These are phyloP conservation scores for Casaregolazyma lundiana DNA, from an alignment of 1,139 yeast genomes.

Conservation along the genomic window DNA sequence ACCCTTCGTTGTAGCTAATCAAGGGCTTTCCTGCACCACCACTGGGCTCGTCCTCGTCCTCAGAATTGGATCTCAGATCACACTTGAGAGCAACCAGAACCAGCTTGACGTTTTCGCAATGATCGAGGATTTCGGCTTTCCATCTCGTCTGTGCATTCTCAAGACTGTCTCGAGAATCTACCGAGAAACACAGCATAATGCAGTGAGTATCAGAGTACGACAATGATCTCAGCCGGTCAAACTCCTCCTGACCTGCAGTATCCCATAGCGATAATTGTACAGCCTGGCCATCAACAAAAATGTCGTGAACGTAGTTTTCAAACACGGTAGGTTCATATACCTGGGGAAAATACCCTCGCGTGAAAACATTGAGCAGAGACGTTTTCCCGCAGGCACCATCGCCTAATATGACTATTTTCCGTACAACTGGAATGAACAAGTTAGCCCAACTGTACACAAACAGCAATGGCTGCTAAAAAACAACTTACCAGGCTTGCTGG, in stretches of 20 bases:
- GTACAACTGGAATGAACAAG: constrained; percentile 46
- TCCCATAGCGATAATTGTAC: constrained; percentile 95
- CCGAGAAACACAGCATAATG: constrained; percentile 91
- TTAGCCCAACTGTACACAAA: background rate
- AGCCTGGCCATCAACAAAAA: constrained; percentile 90
- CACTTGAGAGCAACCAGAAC: constrained; percentile 93
- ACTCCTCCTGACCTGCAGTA: constrained; percentile 98
- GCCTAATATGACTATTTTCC: constrained; percentile 92
- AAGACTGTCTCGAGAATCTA: constrained; percentile 89
- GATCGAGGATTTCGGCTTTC: constrained; percentile 96
- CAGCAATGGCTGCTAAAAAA: background rate
- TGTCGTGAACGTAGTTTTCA: constrained; percentile 96
- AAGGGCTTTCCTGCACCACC: constrained; percentile 35
- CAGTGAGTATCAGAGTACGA: constrained; percentile 95
- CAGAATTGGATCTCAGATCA: constrained; percentile 67
- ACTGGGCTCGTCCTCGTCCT: constrained; percentile 20
- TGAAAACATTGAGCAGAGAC: constrained; percentile 88
- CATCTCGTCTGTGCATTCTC: constrained; percentile 93
- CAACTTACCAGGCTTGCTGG: constrained; percentile 47
- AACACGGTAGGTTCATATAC: constrained; percentile 98
- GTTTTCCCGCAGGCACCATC: constrained; percentile 98
- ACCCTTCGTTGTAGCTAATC: constrained; percentile 72
- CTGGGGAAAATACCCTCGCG: constrained; percentile 96
- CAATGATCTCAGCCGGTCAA: constrained; percentile 83
- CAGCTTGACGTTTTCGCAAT: constrained; percentile 92